Evolutionary conservation across 2,329 filamentous ascomycete genomes (phyloP).

Genomic region (Phaeosphaeriaceae sp.): DNA sequence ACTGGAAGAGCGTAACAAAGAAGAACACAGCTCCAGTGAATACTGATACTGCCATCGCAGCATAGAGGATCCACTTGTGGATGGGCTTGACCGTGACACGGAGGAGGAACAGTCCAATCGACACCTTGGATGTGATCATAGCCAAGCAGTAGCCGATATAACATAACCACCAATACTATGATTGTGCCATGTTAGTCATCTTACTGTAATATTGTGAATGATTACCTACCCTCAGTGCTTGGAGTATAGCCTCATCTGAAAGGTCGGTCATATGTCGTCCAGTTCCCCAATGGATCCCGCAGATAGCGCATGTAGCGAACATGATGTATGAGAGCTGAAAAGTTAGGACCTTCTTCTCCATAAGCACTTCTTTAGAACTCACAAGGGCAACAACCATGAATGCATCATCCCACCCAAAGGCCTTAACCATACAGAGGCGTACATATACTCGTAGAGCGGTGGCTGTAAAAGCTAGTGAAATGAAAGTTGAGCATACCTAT

Average conservation of each 20-base stretch:
- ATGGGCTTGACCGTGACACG: conserved; percentile 37
- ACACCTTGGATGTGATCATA: conserved; percentile 43
- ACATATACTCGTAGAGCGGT: conserved; percentile 51
- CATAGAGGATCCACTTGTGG: conserved; percentile 47
- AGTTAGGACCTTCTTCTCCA: conserved; percentile 1
- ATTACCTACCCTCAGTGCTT: conserved; percentile 35
- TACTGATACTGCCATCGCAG: conserved; percentile 43
- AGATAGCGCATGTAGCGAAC: conserved; percentile 40
- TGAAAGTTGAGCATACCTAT: conserved; percentile 45
- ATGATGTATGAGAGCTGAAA: conserved; percentile 32
- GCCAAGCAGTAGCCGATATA: conserved; percentile 41
- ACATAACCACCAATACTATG: conserved; percentile 47
- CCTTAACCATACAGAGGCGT: conserved; percentile 48
- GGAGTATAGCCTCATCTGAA: conserved; percentile 26
- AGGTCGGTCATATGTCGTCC: conserved; percentile 39
- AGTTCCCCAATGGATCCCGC: conserved; percentile 40
- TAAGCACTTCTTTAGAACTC: conserved; percentile 2
- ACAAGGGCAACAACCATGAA: conserved; percentile 42
- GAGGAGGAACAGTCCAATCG: conserved; percentile 44
- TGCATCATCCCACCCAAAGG: conserved; percentile 45
- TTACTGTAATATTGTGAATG: not conserved
- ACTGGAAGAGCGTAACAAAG: conserved; percentile 59
- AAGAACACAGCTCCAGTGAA: conserved; percentile 51
- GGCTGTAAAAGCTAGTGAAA: conserved; percentile 49
- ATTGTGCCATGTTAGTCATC: not conserved